Conservation (phyloP, 306 rosid genomes). For the Trichosanthes truncata region DNA sequence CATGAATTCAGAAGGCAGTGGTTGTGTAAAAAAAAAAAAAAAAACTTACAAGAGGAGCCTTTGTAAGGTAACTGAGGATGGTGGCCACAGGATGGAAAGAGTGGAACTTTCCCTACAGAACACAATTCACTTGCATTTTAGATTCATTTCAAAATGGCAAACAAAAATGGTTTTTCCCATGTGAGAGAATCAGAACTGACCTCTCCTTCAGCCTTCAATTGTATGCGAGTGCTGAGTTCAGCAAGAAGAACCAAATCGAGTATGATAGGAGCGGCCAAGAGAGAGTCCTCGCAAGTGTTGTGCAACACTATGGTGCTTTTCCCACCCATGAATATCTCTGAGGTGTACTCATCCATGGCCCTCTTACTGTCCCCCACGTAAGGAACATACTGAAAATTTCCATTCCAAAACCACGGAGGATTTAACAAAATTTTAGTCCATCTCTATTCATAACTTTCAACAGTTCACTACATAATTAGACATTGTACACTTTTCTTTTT, state of each 20-base stretch:
- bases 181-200: constrained; percentile 20
- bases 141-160: neutral
- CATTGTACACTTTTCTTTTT: neutral
- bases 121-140: neutral
- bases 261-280: constrained; percentile 92
- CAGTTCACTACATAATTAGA: neutral
- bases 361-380: constrained; percentile 97
- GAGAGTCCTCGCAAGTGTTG: constrained; percentile 99
- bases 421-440: neutral
- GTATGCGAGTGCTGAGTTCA: constrained; percentile 91
- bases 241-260: constrained; percentile 96
- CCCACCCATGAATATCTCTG: constrained; percentile 99
- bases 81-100: constrained; percentile 96
- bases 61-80: constrained; percentile 87
- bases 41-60: constrained; percentile 89
- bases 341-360: constrained; percentile 98
- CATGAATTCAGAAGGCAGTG: neutral
- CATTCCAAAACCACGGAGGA: constrained; percentile 3
- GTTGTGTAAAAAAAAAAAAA: neutral
- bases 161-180: neutral
- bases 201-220: constrained; percentile 85
- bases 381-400: constrained; percentile 64
- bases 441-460: neutral
- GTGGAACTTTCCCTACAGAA: constrained; percentile 77
- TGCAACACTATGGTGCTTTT: constrained; percentile 83